Evolutionary conservation across 352 stramenopile genomes (phyloP).

Genomic region (Blastocystis sp.): DNA sequence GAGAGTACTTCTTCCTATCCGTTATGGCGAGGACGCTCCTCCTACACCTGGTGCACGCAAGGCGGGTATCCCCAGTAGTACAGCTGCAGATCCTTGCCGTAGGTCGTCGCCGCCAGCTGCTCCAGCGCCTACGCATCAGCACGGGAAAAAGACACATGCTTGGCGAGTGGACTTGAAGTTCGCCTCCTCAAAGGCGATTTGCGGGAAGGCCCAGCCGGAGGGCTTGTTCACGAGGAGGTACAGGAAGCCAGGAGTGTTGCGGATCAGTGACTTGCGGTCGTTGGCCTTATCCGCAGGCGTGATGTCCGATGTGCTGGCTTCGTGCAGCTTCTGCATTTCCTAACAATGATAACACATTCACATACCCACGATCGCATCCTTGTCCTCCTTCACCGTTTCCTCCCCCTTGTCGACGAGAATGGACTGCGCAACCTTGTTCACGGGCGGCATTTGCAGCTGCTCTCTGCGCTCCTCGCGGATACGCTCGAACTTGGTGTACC

Average conservation of each 20-base stretch:
- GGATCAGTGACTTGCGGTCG: conserved; percentile 36
- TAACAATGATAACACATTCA: neutral
- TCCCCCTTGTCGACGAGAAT: conserved; percentile 26
- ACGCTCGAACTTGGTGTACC: conserved; percentile 57
- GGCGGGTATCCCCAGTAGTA: conserved; percentile 59
- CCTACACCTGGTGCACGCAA: conserved; percentile 35
- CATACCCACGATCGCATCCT: conserved; percentile 27
- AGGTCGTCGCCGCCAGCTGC: conserved; percentile 24
- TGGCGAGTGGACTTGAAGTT: conserved; percentile 45
- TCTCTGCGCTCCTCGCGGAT: conserved; percentile 49
- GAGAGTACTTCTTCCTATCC: conserved; percentile 25
- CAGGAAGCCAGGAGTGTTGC: conserved; percentile 52
- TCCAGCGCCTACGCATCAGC: conserved; percentile 35
- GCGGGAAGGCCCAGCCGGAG: conserved; percentile 31
- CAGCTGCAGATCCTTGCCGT: conserved; percentile 51
- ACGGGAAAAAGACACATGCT: neutral
- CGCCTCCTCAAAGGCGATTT: neutral
- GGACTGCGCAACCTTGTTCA: neutral
- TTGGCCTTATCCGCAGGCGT: conserved; percentile 59
- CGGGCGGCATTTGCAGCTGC: conserved; percentile 35
- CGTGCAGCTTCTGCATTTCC: conserved; percentile 63
- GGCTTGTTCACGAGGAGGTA: conserved; percentile 40
- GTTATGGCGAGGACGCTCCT: neutral
- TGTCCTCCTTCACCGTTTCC: neutral
- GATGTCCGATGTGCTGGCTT: conserved; percentile 56